Conservation (phyloP, 495 filamentous ascomycete genomes). For the Trichoderma orchidacearum region DNA sequence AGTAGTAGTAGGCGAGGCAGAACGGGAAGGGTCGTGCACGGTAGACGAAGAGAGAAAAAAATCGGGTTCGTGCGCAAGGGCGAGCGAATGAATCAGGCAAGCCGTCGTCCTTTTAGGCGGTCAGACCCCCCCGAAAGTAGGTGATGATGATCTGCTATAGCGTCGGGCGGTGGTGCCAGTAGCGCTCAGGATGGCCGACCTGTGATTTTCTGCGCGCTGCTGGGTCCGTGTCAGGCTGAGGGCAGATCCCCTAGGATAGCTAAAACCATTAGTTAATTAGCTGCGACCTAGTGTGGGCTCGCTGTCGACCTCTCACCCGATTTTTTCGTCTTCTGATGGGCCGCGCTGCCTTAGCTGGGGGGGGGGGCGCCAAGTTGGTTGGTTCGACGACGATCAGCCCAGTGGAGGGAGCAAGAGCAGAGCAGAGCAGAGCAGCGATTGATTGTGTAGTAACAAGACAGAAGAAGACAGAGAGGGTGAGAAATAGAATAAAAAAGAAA, state of each 20-base stretch:
- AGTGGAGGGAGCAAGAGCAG: too few species aligned
- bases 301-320: neutral
- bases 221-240: neutral
- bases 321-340: too few species aligned
- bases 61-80: neutral
- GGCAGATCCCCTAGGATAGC: neutral
- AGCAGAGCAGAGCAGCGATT: too few species aligned
- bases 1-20: neutral
- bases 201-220: neutral
- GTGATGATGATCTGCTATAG: conserved; percentile 1
- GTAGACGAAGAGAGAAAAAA: neutral
- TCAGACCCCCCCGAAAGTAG: neutral
- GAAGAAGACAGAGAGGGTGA: too few species aligned
- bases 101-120: neutral
- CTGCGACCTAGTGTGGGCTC: neutral
- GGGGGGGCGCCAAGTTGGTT: neutral
- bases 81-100: neutral
- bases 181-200: neutral
- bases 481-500: too few species aligned
- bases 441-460: too few species aligned
- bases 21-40: neutral
- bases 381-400: too few species aligned
- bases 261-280: neutral
- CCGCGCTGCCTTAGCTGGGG: neutral
- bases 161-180: neutral